A percentile compares a stretch with the other conserved stretches of the same genome.
Conservation (phyloP, 768 basidiomycete species). For the Fistulinella prunicolor region DNA sequence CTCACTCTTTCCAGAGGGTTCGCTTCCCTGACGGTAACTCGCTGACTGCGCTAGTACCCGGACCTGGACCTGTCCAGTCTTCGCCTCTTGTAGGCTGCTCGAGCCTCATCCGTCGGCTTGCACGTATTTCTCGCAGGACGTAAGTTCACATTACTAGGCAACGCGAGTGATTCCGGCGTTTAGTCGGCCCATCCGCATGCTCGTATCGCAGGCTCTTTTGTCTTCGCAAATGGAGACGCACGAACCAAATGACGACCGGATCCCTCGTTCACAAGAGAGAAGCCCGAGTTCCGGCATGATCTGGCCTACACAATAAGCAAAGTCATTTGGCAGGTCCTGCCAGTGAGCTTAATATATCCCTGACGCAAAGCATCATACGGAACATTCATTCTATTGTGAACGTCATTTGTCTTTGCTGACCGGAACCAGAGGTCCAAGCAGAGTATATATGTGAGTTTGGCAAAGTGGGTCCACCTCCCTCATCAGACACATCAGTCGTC, state of each 20-base stretch:
- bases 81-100: background rate
- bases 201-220: conserved; percentile 10
- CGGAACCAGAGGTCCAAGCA: background rate
- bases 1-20: no score
- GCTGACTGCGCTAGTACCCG: background rate
- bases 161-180: background rate
- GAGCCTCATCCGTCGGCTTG: background rate
- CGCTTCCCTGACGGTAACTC: no score
- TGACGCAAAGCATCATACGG: background rate
- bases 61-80: background rate
- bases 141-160: background rate
- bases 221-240: conserved; percentile 13
- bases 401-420: conserved; percentile 14
- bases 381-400: conserved; percentile 2
- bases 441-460: conserved; percentile 16
- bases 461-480: background rate
- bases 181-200: background rate
- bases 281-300: background rate
- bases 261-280: background rate
- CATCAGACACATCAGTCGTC: conserved; percentile 6
- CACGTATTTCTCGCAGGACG: background rate
- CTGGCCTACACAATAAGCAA: conserved; percentile 20
- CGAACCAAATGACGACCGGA: conserved; percentile 4
- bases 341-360: background rate
- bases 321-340: conserved; percentile 1